Percentiles rank a stretch among this genome's conserved stretches.
Conservation (phyloP, 2,329 filamentous ascomycete genomes). For the Fusarium sp. region DNA sequence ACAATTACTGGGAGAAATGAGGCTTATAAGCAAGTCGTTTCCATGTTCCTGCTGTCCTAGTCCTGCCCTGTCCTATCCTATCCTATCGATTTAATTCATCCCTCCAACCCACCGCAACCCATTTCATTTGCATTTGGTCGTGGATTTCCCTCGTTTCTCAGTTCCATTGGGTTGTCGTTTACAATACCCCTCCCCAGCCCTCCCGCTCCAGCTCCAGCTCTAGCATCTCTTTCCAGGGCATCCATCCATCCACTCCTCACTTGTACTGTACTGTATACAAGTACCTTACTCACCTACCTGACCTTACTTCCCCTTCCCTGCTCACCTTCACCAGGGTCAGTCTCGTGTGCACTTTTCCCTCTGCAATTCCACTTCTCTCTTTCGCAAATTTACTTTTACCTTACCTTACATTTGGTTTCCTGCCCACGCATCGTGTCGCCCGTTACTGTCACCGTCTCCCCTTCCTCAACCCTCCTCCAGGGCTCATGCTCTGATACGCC, state of each 20-base stretch:
- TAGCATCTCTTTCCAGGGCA: too few relatives aligned
- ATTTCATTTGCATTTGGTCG: neutral
- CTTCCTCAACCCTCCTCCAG: constrained; percentile 11
- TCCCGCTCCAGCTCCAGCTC: too few relatives aligned
- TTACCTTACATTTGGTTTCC: constrained; percentile 4
- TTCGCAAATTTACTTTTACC: constrained; percentile 13
- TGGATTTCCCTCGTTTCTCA: too few relatives aligned
- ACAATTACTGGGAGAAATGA: constrained; percentile 4
- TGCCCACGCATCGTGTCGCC: constrained; percentile 19
- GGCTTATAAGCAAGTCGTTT: constrained; percentile 28
- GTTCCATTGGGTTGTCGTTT: too few relatives aligned
- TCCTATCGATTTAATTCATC: neutral
- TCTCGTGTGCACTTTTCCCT: constrained; percentile 43
- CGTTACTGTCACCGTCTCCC: constrained; percentile 1
- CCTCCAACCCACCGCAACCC: neutral
- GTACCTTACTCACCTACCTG: neutral
- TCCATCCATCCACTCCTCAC: too few relatives aligned
- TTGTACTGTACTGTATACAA: too few relatives aligned
- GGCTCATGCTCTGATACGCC: constrained; percentile 43
- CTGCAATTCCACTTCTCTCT: constrained; percentile 35
- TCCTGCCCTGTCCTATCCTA: neutral
- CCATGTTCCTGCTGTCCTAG: constrained; percentile 21
- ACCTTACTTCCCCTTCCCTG: constrained; percentile 15
- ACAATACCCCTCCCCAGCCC: too few relatives aligned
- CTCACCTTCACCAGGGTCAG: constrained; percentile 27